Percentiles rank a stretch among this genome's conserved stretches.
Evolutionary conservation across 208 protist species (phyloP).

Genomic region (Herpetomonas samuelpessoai): DNA sequence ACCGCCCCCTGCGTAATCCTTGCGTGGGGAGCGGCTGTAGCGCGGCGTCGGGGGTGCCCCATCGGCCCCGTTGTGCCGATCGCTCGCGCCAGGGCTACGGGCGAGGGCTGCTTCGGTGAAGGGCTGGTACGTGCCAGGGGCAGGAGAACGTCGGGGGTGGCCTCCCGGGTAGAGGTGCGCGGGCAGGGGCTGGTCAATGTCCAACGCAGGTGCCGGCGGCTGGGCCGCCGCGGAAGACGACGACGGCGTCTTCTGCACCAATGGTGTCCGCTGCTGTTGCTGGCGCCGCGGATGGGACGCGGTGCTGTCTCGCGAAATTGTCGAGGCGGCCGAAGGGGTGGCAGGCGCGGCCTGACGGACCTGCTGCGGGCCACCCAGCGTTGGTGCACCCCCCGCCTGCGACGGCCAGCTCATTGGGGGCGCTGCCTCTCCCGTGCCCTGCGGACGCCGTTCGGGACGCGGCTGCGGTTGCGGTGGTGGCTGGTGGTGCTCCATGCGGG

Average conservation of each 20-base stretch:
- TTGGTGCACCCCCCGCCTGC: not conserved
- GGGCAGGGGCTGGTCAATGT: not conserved
- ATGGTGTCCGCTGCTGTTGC: slow-evolving; percentile 6
- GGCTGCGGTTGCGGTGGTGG: not conserved
- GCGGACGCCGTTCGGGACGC: not conserved
- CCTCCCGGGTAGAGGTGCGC: not conserved
- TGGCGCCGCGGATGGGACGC: not conserved
- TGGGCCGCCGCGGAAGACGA: slow-evolving; percentile 3
- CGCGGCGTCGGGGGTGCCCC: slow-evolving; percentile 8
- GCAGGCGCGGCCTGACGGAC: not conserved
- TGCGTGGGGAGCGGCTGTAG: slow-evolving; percentile 25
- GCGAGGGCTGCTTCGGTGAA: not conserved
- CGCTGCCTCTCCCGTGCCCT: not conserved
- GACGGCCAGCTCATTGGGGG: not conserved
- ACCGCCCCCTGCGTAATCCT: not conserved
- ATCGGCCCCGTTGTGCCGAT: not conserved
- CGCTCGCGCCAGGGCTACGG: not conserved
- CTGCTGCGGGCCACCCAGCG: too few relatives aligned
- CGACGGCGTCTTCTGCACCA: not conserved
- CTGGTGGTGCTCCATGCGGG: not conserved
- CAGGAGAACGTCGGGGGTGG: not conserved
- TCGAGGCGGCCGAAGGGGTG: not conserved
- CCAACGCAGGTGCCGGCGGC: slow-evolving; percentile 1
- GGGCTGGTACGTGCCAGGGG: slow-evolving; percentile 7
- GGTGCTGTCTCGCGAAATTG: not conserved